Conservation (phyloP, 805 yeast genomes). For the Kuraishia borneana region DNA sequence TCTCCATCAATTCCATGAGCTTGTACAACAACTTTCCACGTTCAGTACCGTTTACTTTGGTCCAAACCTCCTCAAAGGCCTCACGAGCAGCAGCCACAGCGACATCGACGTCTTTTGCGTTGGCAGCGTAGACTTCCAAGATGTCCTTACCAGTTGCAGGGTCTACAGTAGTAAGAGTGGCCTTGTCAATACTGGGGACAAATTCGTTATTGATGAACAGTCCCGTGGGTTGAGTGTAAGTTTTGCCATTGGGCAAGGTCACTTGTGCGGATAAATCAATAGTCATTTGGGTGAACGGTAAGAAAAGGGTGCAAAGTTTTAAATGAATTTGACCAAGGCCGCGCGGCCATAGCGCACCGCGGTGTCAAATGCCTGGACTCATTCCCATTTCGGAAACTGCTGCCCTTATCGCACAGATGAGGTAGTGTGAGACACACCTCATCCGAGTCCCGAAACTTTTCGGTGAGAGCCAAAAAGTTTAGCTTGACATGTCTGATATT, state of each 20-base stretch:
- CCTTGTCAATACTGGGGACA: constrained; percentile 23
- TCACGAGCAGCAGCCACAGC: constrained; percentile 40
- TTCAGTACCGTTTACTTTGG: constrained; percentile 27
- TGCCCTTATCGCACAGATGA: too few relatives aligned
- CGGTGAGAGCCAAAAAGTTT: too few relatives aligned
- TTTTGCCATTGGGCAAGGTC: constrained; percentile 33
- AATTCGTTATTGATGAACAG: constrained; percentile 49
- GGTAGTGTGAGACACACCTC: too few relatives aligned
- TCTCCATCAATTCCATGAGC: constrained; percentile 40
- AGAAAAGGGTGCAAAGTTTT: too few relatives aligned
- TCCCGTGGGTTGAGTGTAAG: constrained; percentile 48
- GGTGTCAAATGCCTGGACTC: too few relatives aligned
- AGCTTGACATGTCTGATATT: background rate
- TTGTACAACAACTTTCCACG: constrained; percentile 28
- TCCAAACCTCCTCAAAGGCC: constrained; percentile 36
- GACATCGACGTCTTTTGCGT: constrained; percentile 32
- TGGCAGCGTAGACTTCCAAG: constrained; percentile 34
- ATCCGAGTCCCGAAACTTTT: too few relatives aligned
- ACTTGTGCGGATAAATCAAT: background rate
- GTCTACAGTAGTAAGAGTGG: constrained; percentile 29
- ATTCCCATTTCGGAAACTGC: too few relatives aligned
- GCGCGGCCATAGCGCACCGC: too few relatives aligned
- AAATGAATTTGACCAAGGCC: too few relatives aligned
- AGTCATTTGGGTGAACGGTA: background rate
- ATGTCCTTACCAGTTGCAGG: constrained; percentile 41